Conservation (phyloP, 352 stramenopile species). For the Poterioochromonas sp. region DNA sequence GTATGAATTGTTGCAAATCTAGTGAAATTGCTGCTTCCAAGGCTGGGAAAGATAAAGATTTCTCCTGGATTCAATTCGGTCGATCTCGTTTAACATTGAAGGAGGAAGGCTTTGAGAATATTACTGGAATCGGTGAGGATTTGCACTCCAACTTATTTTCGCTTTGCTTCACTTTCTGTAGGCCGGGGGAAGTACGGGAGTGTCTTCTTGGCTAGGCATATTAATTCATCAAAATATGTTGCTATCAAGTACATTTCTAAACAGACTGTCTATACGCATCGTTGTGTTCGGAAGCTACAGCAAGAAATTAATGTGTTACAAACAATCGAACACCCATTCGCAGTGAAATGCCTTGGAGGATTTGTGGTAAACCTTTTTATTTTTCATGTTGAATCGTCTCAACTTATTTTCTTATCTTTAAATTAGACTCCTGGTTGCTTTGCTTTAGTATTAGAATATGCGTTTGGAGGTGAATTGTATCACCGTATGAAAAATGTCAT, state of each 20-base stretch:
- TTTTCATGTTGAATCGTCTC: neutral
- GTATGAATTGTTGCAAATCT: too few relatives aligned
- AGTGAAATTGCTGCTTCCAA: too few relatives aligned
- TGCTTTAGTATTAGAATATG: slow-evolving; percentile 27
- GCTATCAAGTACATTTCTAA: slow-evolving; percentile 33
- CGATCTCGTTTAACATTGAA: neutral
- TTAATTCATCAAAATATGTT: neutral
- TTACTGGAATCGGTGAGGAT: slow-evolving; percentile 7
- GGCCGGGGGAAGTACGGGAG: slow-evolving; percentile 27
- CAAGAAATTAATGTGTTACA: slow-evolving; percentile 28
- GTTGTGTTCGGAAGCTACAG: neutral
- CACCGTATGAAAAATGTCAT: slow-evolving; percentile 14
- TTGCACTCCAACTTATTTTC: too few relatives aligned
- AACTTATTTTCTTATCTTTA: neutral
- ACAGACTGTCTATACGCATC: slow-evolving; percentile 5
- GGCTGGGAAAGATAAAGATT: too few relatives aligned
- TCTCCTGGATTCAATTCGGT: neutral
- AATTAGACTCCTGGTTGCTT: neutral
- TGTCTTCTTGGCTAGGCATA: slow-evolving; percentile 24
- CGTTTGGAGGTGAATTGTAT: slow-evolving; percentile 27
- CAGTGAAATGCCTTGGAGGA: slow-evolving; percentile 25
- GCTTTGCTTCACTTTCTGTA: too few relatives aligned
- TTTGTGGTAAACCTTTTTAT: neutral
- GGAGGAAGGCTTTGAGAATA: neutral
- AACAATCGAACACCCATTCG: slow-evolving; percentile 25